Evolutionary conservation across 805 yeast species (phyloP).

Genomic region (Brettanomyces sp.): DNA sequence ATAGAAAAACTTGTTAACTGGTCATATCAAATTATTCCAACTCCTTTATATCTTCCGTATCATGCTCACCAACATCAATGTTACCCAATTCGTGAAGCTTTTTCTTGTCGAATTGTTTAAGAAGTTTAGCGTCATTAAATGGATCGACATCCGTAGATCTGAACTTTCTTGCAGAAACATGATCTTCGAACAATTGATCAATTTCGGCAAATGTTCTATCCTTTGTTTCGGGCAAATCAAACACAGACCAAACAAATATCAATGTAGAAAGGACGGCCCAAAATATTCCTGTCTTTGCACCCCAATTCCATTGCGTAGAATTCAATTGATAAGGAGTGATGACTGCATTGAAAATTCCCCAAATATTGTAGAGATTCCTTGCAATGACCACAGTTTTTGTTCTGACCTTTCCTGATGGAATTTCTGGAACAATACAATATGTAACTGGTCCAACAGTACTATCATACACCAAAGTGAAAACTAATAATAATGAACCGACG

Average conservation of each 20-base stretch:
- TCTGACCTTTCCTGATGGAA: too few species aligned
- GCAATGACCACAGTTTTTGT: conserved; percentile 25
- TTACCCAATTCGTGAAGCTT: not conserved
- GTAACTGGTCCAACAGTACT: too few species aligned
- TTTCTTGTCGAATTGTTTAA: not conserved
- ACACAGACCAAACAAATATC: conserved; percentile 19
- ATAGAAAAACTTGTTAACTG: too few species aligned
- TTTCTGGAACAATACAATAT: too few species aligned
- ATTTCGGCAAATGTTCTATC: conserved; percentile 30
- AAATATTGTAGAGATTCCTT: conserved; percentile 30
- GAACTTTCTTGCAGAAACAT: conserved; percentile 25
- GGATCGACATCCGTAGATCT: conserved; percentile 17
- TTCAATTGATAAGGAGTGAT: too few species aligned
- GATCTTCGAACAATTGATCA: conserved; percentile 26
- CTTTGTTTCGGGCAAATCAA: conserved; percentile 32
- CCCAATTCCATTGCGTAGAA: too few species aligned
- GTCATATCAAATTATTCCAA: too few species aligned
- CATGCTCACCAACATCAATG: too few species aligned
- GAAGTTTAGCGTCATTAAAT: not conserved
- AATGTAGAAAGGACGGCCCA: conserved; percentile 31
- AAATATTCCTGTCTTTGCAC: conserved; percentile 40
- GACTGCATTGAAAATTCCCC: too few species aligned
- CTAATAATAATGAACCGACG: conserved; percentile 5
- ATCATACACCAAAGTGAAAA: conserved; percentile 20
- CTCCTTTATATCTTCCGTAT: too few species aligned